Evolutionary conservation across 495 filamentous ascomycete species (phyloP), one percentile per base, ranked within the genome.

Genomic region (Xylaria acuta): DNA sequence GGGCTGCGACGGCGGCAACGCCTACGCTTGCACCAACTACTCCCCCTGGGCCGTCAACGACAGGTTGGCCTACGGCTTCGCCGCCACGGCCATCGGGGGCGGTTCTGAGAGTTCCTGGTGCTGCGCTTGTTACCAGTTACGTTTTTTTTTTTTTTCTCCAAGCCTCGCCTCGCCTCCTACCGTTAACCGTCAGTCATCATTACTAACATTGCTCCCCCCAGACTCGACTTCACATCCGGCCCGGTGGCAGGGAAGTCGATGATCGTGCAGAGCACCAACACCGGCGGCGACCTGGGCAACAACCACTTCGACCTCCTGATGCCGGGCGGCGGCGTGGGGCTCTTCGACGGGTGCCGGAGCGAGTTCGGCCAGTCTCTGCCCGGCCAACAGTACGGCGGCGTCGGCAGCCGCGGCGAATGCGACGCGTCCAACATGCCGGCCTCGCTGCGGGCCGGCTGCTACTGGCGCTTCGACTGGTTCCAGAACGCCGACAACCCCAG

Each of bases 221-320:
- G 81, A 20, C 73, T 82, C 20, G 77, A 74, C 69, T 83, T 82
- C 75, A 81, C 77, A 12, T 80, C 78, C 14, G 80, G 76, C 38
- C 75, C 85, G 7, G 83, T 84, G 22, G 73, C 80, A 11, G 88
- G 88, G 71, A 89, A 90, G 79, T 82, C 82, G 66, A 86, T 90
- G 84, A 83, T 90, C 62, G 86, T 90, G 30, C 89, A 91, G 75
- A 86, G 86, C n/a, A 90, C 88, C 66, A 90, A 88, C 80, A 90
- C 88, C 3, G 88, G 88, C 63, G 84, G 81, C 36, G 88, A 90
- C 69, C 84, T 90, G 6, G 83, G 82, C 51, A 73, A 59, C 41
- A 88, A 88, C 77, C 88, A 90, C 60, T 90, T 90, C 78, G 88
- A 89, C 77, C 66, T 90, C 56, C 79, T 84, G 63, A 84, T 90